These are phyloP conservation scores for Ganoderma sinense DNA, from an alignment of 1,284 basidiomycete species.

Conservation along the genomic window DNA sequence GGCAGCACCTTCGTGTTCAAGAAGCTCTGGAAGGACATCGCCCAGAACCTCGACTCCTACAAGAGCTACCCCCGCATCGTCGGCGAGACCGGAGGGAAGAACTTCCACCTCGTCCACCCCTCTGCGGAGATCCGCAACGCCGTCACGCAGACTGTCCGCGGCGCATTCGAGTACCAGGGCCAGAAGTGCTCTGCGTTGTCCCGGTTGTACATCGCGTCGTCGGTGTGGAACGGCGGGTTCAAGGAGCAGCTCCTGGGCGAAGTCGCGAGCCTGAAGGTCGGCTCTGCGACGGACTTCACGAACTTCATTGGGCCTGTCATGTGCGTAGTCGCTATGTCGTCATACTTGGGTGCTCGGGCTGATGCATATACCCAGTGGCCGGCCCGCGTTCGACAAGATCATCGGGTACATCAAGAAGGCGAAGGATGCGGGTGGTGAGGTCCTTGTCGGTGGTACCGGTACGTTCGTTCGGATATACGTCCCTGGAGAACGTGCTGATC, in stretches of 20 bases:
- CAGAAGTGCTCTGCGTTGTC: conserved; percentile 98
- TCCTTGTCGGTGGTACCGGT: conserved; percentile 88
- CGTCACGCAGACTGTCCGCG: conserved; percentile 89
- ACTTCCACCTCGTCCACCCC: conserved; percentile 95
- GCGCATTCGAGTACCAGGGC: conserved; percentile 96
- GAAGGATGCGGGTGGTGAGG: conserved; percentile 87
- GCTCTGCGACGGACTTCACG: conserved; percentile 78
- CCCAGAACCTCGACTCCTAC: conserved; percentile 87
- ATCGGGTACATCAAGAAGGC: conserved; percentile 88
- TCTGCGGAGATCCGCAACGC: conserved; percentile 90
- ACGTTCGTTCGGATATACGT: conserved; percentile 30
- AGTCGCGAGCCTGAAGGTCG: conserved; percentile 87
- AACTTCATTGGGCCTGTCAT: conserved; percentile 98
- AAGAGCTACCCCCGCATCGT: conserved; percentile 93
- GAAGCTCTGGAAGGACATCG: conserved; percentile 96
- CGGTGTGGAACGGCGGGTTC: conserved; percentile 90
- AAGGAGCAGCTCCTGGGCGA: conserved; percentile 82
- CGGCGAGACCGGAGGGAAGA: conserved; percentile 97
- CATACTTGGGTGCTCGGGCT: not conserved
- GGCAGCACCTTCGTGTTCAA: conserved; percentile 96
- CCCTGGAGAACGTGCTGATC: conserved; percentile 1
- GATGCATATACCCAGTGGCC: conserved; percentile 55
- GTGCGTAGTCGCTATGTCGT: conserved; percentile 48
- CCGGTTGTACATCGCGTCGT: conserved; percentile 88
- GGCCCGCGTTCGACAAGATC: conserved; percentile 90